Evolutionary conservation across 345 rosid genomes (phyloP).

Genomic region (Schrenkiella parvula): DNA sequence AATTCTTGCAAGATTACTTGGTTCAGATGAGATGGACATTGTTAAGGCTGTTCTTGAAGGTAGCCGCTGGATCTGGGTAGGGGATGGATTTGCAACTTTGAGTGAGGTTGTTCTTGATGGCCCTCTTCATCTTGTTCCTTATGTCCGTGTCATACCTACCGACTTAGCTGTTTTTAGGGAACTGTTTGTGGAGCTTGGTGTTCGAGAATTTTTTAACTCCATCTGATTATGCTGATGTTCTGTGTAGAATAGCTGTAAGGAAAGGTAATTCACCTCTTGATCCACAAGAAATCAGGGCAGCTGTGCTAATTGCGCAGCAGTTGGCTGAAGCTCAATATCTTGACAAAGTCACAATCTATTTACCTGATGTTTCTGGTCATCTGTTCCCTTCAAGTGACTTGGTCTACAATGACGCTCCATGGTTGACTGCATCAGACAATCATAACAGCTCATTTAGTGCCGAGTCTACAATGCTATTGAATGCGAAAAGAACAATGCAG

Average conservation of each 20-base stretch:
- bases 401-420: conserved; percentile 96
- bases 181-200: conserved; percentile 81
- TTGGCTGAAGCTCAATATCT: conserved; percentile 72
- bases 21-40: conserved; percentile 93
- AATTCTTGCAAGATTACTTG: conserved; percentile 57
- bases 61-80: conserved; percentile 98
- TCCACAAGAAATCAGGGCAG: conserved; percentile 74
- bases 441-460: conserved; percentile 46
- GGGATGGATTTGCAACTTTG: conserved; percentile 91
- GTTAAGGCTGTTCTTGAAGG: conserved; percentile 97
- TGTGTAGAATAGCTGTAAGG: conserved; percentile 69
- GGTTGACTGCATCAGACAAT: conserved; percentile 79
- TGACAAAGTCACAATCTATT: conserved; percentile 60
- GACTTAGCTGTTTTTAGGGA: conserved; percentile 87
- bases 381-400: conserved; percentile 70
- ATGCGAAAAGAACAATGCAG: conserved; percentile 62
- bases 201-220: conserved; percentile 80
- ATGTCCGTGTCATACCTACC: conserved; percentile 81
- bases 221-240: conserved; percentile 72
- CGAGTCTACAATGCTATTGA: conserved; percentile 48
- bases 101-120: conserved; percentile 96
- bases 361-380: conserved; percentile 84
- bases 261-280: conserved; percentile 74
- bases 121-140: conserved; percentile 91
- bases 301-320: conserved; percentile 78